Base-by-base conservation (phyloP, 2,329 filamentous ascomycete species). In the Aspergillus glaucus region DNA sequence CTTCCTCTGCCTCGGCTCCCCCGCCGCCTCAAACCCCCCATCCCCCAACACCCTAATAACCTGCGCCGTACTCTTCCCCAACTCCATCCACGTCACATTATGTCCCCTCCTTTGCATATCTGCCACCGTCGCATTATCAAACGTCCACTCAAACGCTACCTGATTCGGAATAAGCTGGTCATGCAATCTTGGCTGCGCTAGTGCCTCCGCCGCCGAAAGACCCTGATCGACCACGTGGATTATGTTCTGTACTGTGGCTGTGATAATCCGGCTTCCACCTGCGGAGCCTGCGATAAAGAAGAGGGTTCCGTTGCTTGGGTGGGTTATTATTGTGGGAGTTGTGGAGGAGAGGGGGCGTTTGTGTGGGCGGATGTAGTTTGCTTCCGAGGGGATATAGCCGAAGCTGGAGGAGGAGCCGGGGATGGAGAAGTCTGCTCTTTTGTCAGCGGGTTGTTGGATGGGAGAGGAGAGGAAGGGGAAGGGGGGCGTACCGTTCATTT, bases 321-420 rank as follows among this genome's bases (percentile, higher is more conserved):
- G 72, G 59, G 91, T 87, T 54, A 85, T 80, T 45, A 94, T 91
- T 48, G 88, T 75, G 3, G 91, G 89, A 0, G 86, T 83, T 57
- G 93, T 90, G 53, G 86, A 91, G 1, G 86, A 91, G 3, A 96
- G 74, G 0, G 91, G 89, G 0, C 92, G 81, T 69, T 96, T 96
- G 43, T 81, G 78, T 0, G 88, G 82, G 4, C 82, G 79, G 65
- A 96, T 83, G 65, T 83, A 96, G 75, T 97, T 96, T 41, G 84
- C 79, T 3, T 82, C 80, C 0, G 82, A 85, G 1, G 92, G 90
- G 41, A 85, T 79, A 71, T 89, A 95, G 46, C 89, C 90, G 64
- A 96, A 97, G 22, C 84, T 82, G 65, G 95, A 95, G 50, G 76
- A 78, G 1, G 78, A 73, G 46, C 81, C 81, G 0, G 92, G 91